A percentile compares a stretch with the other conserved stretches of the same genome.
These are phyloP conservation scores for Aureobasidium subglaciale DNA, from an alignment of 2,329 filamentous ascomycete species.

Conservation along the genomic window DNA sequence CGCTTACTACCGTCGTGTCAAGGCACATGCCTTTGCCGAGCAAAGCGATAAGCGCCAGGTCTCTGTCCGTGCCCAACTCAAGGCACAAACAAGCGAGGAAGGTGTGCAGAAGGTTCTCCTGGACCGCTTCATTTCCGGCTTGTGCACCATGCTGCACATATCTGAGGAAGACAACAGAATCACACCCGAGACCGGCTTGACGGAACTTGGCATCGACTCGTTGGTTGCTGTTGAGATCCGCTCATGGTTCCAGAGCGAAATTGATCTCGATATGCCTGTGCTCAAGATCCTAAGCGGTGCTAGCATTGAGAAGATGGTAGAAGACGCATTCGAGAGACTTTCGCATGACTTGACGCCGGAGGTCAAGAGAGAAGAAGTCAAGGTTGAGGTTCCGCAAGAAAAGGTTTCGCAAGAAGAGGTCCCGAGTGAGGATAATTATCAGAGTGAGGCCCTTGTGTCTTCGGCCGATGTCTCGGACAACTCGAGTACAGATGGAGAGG, in stretches of 20 bases:
- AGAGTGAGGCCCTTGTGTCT: neutral
- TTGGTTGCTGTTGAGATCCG: slow-evolving; percentile 36
- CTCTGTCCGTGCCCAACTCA: slow-evolving; percentile 1
- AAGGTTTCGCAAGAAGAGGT: neutral
- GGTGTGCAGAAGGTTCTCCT: slow-evolving; percentile 1
- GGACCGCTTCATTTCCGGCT: neutral
- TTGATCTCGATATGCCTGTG: slow-evolving; percentile 31
- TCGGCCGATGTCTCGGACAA: neutral
- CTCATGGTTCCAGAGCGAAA: slow-evolving; percentile 43
- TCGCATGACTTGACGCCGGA: neutral
- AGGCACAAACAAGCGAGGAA: neutral
- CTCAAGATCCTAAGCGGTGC: neutral
- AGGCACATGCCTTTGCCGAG: neutral
- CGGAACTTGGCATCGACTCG: slow-evolving; percentile 33
- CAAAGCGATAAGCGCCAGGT: slow-evolving; percentile 1
- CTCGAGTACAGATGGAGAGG: neutral
- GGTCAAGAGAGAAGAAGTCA: neutral
- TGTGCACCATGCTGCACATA: neutral
- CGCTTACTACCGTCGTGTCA: slow-evolving; percentile 5
- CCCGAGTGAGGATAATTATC: neutral
- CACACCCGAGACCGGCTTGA: neutral
- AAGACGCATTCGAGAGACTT: neutral
- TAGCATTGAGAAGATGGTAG: slow-evolving; percentile 3
- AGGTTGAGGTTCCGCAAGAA: neutral
- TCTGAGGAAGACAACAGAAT: neutral